phyloP scores from a whole-genome alignment of 352 stramenopile genomes.

The Phytopythium mirpurense region DNA sequence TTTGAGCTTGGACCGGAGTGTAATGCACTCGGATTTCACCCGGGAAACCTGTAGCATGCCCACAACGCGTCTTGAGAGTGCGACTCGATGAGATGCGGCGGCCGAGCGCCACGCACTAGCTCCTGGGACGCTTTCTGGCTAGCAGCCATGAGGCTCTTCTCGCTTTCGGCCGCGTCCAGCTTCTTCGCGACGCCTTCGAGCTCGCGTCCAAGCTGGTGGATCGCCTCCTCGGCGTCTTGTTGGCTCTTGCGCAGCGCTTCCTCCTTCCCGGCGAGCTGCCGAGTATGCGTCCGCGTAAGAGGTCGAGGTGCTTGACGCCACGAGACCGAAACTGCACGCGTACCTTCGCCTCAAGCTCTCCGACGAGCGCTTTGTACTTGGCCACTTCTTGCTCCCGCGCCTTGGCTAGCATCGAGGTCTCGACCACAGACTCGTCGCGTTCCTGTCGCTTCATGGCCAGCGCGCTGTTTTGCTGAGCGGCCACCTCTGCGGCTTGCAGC shows the following conservation, averaged over 20 bases:
- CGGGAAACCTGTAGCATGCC: constrained; percentile 31
- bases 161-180: constrained; percentile 42
- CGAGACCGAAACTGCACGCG: background rate
- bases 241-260: constrained; percentile 31
- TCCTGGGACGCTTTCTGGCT: constrained; percentile 61
- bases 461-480: constrained; percentile 23
- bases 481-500: constrained; percentile 45
- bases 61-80: background rate
- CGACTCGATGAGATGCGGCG: background rate
- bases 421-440: constrained; percentile 12
- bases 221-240: constrained; percentile 40
- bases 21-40: constrained; percentile 63
- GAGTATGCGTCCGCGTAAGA: background rate
- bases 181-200: constrained; percentile 36
- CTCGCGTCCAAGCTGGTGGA: constrained; percentile 46
- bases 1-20: constrained; percentile 65
- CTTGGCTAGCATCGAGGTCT: constrained; percentile 28
- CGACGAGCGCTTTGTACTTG: constrained; percentile 32
- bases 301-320: background rate
- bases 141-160: constrained; percentile 38
- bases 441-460: constrained; percentile 13
- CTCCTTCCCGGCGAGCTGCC: constrained; percentile 40
- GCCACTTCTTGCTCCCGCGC: constrained; percentile 40
- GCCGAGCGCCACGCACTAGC: constrained; percentile 29
- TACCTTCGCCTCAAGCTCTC: constrained; percentile 51